Evolutionary conservation across 23 red algal species (phyloP).

Genomic region (Pyropia yezoensis): DNA sequence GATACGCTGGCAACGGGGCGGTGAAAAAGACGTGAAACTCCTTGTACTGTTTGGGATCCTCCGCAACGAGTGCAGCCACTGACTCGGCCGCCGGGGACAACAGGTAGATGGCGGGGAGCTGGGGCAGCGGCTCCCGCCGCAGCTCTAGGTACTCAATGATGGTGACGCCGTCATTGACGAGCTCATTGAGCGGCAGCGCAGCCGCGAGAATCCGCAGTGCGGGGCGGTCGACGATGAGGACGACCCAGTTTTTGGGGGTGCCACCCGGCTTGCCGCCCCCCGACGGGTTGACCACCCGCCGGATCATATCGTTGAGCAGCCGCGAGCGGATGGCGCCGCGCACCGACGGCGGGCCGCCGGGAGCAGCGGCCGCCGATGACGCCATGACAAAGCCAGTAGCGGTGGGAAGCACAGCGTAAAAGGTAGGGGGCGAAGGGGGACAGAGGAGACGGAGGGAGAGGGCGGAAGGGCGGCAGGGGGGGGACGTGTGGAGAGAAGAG

Average conservation of each 20-base stretch:
- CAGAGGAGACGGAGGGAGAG: too few relatives aligned
- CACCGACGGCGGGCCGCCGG: background rate
- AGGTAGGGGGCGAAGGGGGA: too few relatives aligned
- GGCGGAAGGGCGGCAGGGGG: too few relatives aligned
- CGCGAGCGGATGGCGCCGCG: conserved; percentile 36
- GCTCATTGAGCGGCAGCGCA: conserved; percentile 41
- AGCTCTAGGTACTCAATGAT: conserved; percentile 82
- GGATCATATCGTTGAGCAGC: conserved; percentile 57
- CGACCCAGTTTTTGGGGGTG: conserved; percentile 30
- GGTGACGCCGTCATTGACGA: conserved; percentile 76
- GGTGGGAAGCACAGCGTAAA: too few relatives aligned
- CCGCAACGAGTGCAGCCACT: conserved; percentile 45
- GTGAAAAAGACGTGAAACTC: conserved; percentile 83
- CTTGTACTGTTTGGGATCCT: conserved; percentile 46
- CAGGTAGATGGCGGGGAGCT: conserved; percentile 78
- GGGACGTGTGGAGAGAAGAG: too few relatives aligned
- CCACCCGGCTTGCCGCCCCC: background rate
- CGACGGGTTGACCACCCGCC: conserved; percentile 11
- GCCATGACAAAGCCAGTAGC: too few relatives aligned
- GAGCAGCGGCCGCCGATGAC: too few relatives aligned
- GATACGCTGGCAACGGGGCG: conserved; percentile 52
- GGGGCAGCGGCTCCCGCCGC: conserved; percentile 65
- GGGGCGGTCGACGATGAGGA: conserved; percentile 66
- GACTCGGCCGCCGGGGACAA: conserved; percentile 47
- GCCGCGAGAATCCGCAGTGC: conserved; percentile 69